Conservation (phyloP, 2,329 filamentous ascomycete species). For the Emergomyces pasteurianus region DNA sequence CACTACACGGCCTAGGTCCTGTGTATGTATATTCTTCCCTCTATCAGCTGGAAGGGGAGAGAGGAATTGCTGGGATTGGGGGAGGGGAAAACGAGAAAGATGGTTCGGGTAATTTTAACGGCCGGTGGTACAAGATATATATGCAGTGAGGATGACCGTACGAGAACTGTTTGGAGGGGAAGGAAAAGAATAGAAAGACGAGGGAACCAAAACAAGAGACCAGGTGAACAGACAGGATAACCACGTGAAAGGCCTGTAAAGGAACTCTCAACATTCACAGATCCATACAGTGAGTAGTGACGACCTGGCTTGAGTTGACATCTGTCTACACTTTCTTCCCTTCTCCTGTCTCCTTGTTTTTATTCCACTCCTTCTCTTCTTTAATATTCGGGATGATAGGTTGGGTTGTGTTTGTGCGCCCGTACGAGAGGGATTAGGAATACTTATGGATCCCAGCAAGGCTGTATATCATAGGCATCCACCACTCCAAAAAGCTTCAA, state of each 20-base stretch:
- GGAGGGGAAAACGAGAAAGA: not conserved
- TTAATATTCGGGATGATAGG: not conserved
- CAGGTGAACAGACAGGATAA: not conserved
- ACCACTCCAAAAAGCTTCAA: not conserved
- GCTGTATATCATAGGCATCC: not conserved
- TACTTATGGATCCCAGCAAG: not conserved
- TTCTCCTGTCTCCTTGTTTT: not conserved
- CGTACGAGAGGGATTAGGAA: not conserved
- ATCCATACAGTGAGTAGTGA: not conserved
- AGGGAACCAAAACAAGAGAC: not conserved
- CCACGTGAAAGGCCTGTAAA: not conserved
- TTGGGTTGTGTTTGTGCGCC: not conserved
- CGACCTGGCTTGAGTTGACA: not conserved
- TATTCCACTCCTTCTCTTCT: not conserved
- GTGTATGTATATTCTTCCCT: not conserved
- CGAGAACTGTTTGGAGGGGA: not conserved
- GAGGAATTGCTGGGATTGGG: not conserved
- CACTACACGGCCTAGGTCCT: not conserved
- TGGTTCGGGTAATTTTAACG: not conserved
- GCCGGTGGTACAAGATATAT: conserved; percentile 1
- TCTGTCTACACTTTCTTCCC: not conserved
- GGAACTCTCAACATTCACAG: not conserved
- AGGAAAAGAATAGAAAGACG: not conserved
- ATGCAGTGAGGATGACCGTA: not conserved
- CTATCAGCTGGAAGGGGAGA: not conserved